These are phyloP conservation scores for Curvularia hawaiiensis DNA, from an alignment of 2,329 filamentous ascomycete genomes.

Conservation along the genomic window DNA sequence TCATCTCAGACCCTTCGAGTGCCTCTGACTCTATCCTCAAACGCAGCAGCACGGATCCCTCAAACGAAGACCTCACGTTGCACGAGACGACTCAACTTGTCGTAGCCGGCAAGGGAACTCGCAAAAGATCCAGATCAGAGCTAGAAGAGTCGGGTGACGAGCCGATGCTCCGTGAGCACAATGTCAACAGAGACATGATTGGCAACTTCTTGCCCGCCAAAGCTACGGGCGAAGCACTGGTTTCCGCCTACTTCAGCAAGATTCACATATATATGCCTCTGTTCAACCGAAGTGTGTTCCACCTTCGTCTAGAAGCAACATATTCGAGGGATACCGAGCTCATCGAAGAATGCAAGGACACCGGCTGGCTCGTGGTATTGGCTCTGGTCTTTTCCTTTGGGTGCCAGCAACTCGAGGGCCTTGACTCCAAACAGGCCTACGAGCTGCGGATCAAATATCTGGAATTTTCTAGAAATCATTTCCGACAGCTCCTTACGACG, in stretches of 20 bases:
- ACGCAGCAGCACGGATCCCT: slow-evolving; percentile 22
- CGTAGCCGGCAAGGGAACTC: slow-evolving; percentile 12
- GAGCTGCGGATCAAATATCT: slow-evolving; percentile 32
- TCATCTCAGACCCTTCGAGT: slow-evolving; percentile 12
- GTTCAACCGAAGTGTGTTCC: slow-evolving; percentile 50
- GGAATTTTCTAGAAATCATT: slow-evolving; percentile 39
- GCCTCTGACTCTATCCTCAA: slow-evolving; percentile 14
- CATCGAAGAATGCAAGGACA: slow-evolving; percentile 42
- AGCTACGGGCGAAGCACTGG: slow-evolving; percentile 46
- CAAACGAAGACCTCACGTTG: slow-evolving; percentile 27
- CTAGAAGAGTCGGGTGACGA: slow-evolving; percentile 21
- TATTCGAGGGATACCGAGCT: slow-evolving; percentile 37
- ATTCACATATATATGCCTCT: slow-evolving; percentile 48
- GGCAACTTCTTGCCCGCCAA: slow-evolving; percentile 42
- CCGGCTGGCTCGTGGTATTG: slow-evolving; percentile 51
- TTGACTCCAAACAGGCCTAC: slow-evolving; percentile 27
- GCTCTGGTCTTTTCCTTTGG: slow-evolving; percentile 52
- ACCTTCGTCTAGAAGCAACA: slow-evolving; percentile 46
- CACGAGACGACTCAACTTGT: slow-evolving; percentile 8
- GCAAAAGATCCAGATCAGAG: slow-evolving; percentile 25
- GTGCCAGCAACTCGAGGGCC: slow-evolving; percentile 47
- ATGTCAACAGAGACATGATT: slow-evolving; percentile 16
- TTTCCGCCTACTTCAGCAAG: slow-evolving; percentile 49
- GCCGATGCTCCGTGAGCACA: slow-evolving; percentile 13
- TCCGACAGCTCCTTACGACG: slow-evolving; percentile 46